Percentiles rank a stretch among this genome's conserved stretches.
Evolutionary conservation across 306 rosid genomes (phyloP).

Genomic region (Glycine tomentella): DNA sequence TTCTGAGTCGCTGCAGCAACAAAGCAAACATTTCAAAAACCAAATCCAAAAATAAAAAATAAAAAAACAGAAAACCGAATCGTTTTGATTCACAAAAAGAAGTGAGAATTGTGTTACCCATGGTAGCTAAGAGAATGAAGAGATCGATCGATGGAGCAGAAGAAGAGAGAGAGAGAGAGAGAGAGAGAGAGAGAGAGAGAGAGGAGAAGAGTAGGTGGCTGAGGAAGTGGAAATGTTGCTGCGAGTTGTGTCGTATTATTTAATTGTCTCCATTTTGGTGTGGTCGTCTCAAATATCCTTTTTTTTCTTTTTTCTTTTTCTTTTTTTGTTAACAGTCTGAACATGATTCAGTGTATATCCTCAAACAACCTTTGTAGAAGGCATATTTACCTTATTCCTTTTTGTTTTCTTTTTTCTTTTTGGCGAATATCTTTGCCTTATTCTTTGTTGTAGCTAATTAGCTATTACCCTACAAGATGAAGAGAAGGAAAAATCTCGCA

Average conservation of each 20-base stretch:
- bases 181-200: no score
- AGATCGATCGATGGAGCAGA: conserved; percentile 18
- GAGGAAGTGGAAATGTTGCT: conserved; percentile 5
- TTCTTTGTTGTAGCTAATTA: no score
- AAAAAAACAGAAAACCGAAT: not conserved
- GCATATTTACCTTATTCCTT: not conserved
- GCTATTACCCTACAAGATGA: not conserved
- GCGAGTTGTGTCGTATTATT: not conserved
- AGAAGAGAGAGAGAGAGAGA: not conserved
- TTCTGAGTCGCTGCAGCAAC: conserved; percentile 59
- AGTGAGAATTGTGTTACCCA: conserved; percentile 49
- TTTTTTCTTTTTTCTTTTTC: no score
- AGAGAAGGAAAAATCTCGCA: not conserved
- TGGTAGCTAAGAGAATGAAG: conserved; percentile 35
- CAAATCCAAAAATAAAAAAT: not conserved
- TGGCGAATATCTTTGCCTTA: no score
- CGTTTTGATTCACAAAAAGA: not conserved
- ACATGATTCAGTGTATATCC: conserved; percentile 19
- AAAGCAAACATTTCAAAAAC: conserved; percentile 19
- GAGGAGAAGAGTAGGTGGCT: not conserved
- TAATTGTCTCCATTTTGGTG: not conserved
- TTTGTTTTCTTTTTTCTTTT: not conserved
- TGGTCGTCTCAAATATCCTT: not conserved
- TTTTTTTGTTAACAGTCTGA: no score
- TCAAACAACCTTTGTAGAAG: not conserved